These are phyloP conservation scores for Berberis thunbergii DNA, from an alignment of 164 flowering plant genomes.

Conservation along the genomic window DNA sequence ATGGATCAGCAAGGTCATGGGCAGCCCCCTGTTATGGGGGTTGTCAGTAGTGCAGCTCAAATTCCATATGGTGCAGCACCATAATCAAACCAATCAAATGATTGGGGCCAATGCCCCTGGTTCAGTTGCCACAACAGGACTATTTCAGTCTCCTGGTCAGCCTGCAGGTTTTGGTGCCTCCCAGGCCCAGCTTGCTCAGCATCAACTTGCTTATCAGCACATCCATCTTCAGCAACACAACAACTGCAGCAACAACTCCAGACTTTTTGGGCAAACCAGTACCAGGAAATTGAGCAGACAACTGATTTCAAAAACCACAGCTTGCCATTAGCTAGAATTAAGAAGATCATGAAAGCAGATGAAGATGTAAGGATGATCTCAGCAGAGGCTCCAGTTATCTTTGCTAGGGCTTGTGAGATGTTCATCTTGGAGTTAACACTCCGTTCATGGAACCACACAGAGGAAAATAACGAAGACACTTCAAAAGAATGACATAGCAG, in stretches of 20 bases:
- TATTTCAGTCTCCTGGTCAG: constrained; percentile 33
- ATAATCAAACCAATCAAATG: constrained; percentile 52
- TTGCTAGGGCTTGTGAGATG: constrained; percentile 82
- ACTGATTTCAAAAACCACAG: constrained; percentile 70
- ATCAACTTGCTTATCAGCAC: constrained; percentile 63
- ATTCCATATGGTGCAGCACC: constrained; percentile 34
- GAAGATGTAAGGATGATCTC: constrained; percentile 85
- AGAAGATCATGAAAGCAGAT: constrained; percentile 83
- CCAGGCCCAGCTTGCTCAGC: constrained; percentile 49
- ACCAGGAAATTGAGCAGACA: constrained; percentile 56
- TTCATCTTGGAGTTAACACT: constrained; percentile 68
- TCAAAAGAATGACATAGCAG: constrained; percentile 79
- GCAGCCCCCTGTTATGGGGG: constrained; percentile 39
- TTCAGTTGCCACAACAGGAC: constrained; percentile 15
- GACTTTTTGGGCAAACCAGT: constrained; percentile 53
- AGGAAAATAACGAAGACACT: constrained; percentile 77
- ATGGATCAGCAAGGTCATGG: constrained; percentile 66
- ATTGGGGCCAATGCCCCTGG: constrained; percentile 29
- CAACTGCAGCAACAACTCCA: constrained; percentile 64
- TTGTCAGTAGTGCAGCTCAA: constrained; percentile 32
- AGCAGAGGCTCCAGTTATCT: constrained; percentile 74
- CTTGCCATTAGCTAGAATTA: constrained; percentile 72
- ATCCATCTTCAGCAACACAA: constrained; percentile 65
- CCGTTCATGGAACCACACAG: constrained; percentile 73
- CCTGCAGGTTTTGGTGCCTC: constrained; percentile 30